Evolutionary conservation across 257 asterid genomes (phyloP), one percentile per base, ranked within the genome.

Genomic region (Verbascum thapsus): DNA sequence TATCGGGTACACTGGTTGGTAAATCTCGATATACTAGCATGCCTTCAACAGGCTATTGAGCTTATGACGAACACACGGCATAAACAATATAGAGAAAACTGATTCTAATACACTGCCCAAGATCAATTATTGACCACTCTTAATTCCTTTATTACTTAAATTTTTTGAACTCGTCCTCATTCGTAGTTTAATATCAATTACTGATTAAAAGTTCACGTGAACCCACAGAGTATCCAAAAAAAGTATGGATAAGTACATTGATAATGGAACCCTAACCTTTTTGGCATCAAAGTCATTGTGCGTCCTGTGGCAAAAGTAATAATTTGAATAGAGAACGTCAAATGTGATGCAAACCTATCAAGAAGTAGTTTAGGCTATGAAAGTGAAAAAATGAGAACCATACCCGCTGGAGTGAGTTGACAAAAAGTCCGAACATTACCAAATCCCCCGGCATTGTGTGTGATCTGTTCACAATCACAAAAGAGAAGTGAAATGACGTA

Each of bases 331-430:
- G 52, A 56, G 42, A 47, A 58, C 9, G 8, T 16, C 38, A 22
- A 6, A 48, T 34, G 2, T 53, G 10, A 15, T 41, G 16, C 15
- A 15, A 56, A 66, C 30, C 54, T 53, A 41, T 39, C 8, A 66
- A 44, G 17, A 10, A 17, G 18, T 17, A 44, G 15, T 51, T 30
- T 13, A 49, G 16, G 52, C 8, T 32, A 68, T 39, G 30, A 3
- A 66, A 47, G 40, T 16, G 35, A 11, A 53, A 49, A 12, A 23
- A 38, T 38, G 32, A 23, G 47, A 49, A 7, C 9, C 53, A 16
- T 79, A 86, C 96, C 95, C 69, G 83, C 78, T n/a, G 68, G 43
- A 44, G 80, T 74, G 41, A 77, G 79, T 60, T 75, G 72, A 32
- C 76, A 76, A 40, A 81, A 75, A 60, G 65, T 76, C n/a, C 73